phyloP scores from a whole-genome alignment of 345 rosid species.

The Nasturtium officinale region DNA sequence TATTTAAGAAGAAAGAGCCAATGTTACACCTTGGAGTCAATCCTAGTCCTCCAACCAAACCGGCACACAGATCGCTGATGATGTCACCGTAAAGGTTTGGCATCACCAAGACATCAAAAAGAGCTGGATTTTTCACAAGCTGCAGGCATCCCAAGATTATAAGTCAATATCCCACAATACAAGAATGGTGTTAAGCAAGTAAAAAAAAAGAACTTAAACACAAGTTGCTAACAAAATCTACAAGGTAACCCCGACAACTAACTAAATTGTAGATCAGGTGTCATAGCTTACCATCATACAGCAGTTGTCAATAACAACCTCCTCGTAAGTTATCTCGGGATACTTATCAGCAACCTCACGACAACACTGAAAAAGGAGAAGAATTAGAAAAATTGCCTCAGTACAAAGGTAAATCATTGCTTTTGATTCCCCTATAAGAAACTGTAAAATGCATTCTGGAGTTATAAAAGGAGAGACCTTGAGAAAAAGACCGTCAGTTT shows the following conservation, averaged over 20 bases:
- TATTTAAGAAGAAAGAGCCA: neutral
- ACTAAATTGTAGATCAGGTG: neutral
- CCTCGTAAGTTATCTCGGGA: slow-evolving; percentile 92
- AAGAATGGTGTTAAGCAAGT: neutral
- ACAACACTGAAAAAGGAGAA: slow-evolving; percentile 69
- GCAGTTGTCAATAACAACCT: slow-evolving; percentile 99
- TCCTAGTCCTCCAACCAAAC: slow-evolving; percentile 94
- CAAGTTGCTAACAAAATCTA: slow-evolving; percentile 5
- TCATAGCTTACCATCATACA: slow-evolving; percentile 87
- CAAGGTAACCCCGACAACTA: neutral
- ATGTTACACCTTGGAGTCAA: slow-evolving; percentile 84
- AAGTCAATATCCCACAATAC: slow-evolving; percentile 6
- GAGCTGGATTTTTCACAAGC: slow-evolving; percentile 98
- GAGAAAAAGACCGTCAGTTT: slow-evolving; percentile 97
- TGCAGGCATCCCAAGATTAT: slow-evolving; percentile 41
- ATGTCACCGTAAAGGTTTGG: slow-evolving; percentile 99
- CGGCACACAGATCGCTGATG: slow-evolving; percentile 97
- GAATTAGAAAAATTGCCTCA: neutral
- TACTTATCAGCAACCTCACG: slow-evolving; percentile 99
- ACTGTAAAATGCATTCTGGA: too few relatives aligned
- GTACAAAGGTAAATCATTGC: neutral
- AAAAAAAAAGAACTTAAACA: neutral
- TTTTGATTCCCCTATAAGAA: too few relatives aligned
- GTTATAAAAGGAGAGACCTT: slow-evolving; percentile 51
- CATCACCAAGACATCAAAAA: slow-evolving; percentile 99